Conservation (phyloP, 331 rosid species). For the Stylosanthes scabra region DNA sequence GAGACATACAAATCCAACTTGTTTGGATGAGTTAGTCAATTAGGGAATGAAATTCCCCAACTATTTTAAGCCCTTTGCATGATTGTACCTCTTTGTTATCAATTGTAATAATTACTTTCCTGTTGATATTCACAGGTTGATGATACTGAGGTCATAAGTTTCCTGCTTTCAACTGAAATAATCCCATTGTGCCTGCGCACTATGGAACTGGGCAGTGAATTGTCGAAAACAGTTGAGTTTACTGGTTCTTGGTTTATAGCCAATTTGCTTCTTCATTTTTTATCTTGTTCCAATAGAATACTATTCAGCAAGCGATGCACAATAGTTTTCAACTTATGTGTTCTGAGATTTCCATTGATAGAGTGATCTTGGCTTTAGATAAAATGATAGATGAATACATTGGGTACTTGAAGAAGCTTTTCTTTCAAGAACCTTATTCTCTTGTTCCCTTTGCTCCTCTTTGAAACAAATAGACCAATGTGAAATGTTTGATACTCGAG, state of each 20-base stretch:
- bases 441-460: neutral
- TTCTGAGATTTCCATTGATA: neutral
- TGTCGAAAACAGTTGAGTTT: constrained; percentile 85
- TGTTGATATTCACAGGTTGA: constrained; percentile 59
- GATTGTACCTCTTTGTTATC: constrained; percentile 5
- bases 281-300: neutral
- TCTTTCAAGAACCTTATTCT: neutral
- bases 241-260: constrained; percentile 33
- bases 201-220: constrained; percentile 86
- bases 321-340: constrained; percentile 2
- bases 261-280: neutral
- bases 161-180: constrained; percentile 86
- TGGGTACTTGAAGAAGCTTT: neutral
- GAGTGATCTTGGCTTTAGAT: constrained; percentile 1
- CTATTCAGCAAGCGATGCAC: neutral
- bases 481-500: neutral
- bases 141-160: constrained; percentile 72
- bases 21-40: constrained; percentile 20
- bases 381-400: constrained; percentile 7
- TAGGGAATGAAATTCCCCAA: neutral
- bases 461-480: neutral
- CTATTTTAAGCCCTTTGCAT: neutral
- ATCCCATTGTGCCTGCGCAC: constrained; percentile 85
- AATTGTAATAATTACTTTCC: constrained; percentile 15
- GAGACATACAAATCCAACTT: constrained; percentile 11